phyloP scores from a whole-genome alignment of 2,329 filamentous ascomycete genomes.

The Talaromyces islandicus region DNA sequence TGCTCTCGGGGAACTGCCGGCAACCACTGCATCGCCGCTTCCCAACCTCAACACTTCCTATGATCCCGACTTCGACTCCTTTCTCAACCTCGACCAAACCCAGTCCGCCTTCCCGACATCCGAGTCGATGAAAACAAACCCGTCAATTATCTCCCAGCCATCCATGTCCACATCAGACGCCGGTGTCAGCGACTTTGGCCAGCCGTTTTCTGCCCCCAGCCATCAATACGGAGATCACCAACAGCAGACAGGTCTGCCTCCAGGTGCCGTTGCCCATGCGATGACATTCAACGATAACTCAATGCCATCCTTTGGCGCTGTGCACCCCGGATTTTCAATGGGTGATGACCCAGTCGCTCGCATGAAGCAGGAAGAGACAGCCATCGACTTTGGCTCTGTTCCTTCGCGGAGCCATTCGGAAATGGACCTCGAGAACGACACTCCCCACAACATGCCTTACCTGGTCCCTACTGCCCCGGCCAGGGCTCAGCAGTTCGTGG shows the following conservation, averaged over 20 bases:
- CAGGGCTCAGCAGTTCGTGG: slow-evolving; percentile 54
- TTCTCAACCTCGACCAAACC: slow-evolving; percentile 42
- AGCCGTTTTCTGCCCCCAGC: slow-evolving; percentile 68
- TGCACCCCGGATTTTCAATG: slow-evolving; percentile 40
- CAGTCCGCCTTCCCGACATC: slow-evolving; percentile 36
- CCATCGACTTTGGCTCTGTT: slow-evolving; percentile 65
- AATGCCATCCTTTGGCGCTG: slow-evolving; percentile 31
- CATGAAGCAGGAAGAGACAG: slow-evolving; percentile 28
- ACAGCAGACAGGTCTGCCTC: slow-evolving; percentile 89
- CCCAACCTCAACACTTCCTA: slow-evolving; percentile 28
- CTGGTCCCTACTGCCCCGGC: slow-evolving; percentile 44
- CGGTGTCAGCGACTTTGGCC: slow-evolving; percentile 32
- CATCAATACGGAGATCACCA: slow-evolving; percentile 94
- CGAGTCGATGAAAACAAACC: slow-evolving; percentile 29
- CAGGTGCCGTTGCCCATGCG: slow-evolving; percentile 73
- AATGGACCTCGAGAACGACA: slow-evolving; percentile 65
- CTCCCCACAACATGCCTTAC: slow-evolving; percentile 56
- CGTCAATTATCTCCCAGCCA: slow-evolving; percentile 30
- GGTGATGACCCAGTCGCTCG: slow-evolving; percentile 58
- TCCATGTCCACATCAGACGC: slow-evolving; percentile 32
- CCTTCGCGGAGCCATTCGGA: slow-evolving; percentile 52
- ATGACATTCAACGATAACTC: slow-evolving; percentile 66
- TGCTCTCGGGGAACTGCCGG: slow-evolving; percentile 27
- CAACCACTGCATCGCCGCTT: slow-evolving; percentile 24
- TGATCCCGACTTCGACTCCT: slow-evolving; percentile 42